These are phyloP conservation scores for Sequoia sempervirens DNA, from an alignment of 75 land plant species.

Conservation along the genomic window DNA sequence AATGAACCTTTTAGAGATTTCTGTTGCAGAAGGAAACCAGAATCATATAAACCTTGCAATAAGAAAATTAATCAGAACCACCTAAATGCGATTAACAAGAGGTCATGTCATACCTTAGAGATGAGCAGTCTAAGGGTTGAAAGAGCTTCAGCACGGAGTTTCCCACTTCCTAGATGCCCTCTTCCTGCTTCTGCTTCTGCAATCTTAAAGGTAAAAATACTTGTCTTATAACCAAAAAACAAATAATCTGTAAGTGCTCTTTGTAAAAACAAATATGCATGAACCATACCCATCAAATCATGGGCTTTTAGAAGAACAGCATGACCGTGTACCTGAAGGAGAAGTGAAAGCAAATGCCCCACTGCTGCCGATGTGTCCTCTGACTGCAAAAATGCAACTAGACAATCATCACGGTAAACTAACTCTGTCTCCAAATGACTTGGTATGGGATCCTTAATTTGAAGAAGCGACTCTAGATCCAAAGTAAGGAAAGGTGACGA, in stretches of 20 bases:
- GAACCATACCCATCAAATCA: background rate
- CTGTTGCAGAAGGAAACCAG: background rate
- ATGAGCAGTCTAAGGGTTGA: constrained; percentile 64
- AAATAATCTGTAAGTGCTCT: background rate
- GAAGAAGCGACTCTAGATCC: background rate
- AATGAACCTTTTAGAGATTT: background rate
- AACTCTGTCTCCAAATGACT: constrained; percentile 2
- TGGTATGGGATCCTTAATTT: background rate
- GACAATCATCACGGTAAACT: constrained; percentile 35
- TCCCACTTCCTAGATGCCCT: constrained; percentile 85
- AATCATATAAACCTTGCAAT: constrained; percentile 2
- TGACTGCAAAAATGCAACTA: constrained; percentile 71
- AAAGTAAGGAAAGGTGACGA: constrained; percentile 29
- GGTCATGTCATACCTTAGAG: constrained; percentile 53
- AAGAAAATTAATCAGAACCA: constrained; percentile 5
- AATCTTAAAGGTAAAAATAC: constrained; percentile 35
- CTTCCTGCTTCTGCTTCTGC: constrained; percentile 70
- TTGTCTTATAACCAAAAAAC: background rate
- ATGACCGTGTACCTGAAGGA: constrained; percentile 53
- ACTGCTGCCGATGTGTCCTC: constrained; percentile 74
- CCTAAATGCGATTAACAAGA: background rate
- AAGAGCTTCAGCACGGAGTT: constrained; percentile 75
- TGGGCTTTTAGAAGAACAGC: background rate
- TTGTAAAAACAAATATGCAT: background rate
- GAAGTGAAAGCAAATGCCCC: constrained; percentile 89